phyloP scores from a whole-genome alignment of 495 filamentous ascomycete genomes.

The Penicillium desertorum region DNA sequence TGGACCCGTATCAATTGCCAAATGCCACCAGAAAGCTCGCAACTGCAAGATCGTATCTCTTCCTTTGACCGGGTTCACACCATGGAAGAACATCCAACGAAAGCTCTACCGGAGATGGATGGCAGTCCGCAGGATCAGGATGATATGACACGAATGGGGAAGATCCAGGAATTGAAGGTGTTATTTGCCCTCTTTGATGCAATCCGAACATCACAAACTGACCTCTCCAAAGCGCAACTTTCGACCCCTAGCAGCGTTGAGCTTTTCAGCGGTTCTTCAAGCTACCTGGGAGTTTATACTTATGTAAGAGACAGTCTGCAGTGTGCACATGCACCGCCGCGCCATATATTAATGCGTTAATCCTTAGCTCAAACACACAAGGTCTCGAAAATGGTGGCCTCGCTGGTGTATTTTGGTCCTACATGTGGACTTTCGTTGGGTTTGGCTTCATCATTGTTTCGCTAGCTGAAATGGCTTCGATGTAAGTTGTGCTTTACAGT shows the following conservation, averaged over 20 bases:
- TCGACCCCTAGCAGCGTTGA: conserved; percentile 25
- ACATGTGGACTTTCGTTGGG: conserved; percentile 32
- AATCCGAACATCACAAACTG: background rate
- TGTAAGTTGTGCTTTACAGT: conserved; percentile 17
- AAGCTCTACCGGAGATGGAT: background rate
- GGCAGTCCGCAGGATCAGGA: conserved; percentile 4
- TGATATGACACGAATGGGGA: conserved; percentile 25
- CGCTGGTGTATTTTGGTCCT: conserved; percentile 33
- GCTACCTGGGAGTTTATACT: conserved; percentile 29
- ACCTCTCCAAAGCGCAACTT: conserved; percentile 16
- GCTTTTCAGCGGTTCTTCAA: conserved; percentile 26
- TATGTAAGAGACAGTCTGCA: conserved; percentile 12
- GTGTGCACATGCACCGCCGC: too few species aligned
- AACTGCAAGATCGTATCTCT: background rate
- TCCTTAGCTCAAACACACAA: conserved; percentile 10
- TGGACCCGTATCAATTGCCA: background rate
- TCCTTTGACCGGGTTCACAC: background rate
- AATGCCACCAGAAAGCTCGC: background rate
- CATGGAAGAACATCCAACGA: background rate
- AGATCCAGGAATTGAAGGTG: conserved; percentile 21
- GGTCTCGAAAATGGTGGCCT: conserved; percentile 19
- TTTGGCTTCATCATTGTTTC: conserved; percentile 32
- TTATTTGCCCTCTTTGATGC: background rate
- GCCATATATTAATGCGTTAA: too few species aligned
- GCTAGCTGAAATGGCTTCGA: conserved; percentile 41